Conservation (phyloP, 805 yeast species). For the Starmerella vitae region DNA sequence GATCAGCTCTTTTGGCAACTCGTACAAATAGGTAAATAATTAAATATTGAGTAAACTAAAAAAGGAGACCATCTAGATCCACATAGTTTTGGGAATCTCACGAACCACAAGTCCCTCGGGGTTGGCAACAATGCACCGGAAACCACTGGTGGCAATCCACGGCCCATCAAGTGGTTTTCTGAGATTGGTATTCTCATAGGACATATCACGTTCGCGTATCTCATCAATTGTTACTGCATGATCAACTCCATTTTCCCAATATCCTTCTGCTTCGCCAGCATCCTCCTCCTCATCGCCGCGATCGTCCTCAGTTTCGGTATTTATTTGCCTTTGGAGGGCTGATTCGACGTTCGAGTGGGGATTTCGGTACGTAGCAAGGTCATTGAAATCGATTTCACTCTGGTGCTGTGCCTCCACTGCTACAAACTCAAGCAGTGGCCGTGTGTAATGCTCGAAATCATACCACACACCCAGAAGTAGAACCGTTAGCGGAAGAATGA, state of each 20-base stretch:
- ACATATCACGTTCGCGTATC: constrained; percentile 53
- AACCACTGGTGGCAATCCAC: constrained; percentile 53
- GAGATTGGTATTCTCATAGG: constrained; percentile 66
- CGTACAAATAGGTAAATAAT: background rate
- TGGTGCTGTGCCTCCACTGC: constrained; percentile 59
- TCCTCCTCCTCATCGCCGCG: constrained; percentile 5
- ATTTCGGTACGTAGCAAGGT: constrained; percentile 7
- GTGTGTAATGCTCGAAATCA: constrained; percentile 68
- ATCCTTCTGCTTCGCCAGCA: background rate
- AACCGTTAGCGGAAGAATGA: constrained; percentile 63
- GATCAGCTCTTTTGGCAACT: constrained; percentile 6
- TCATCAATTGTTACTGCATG: constrained; percentile 51
- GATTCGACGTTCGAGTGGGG: background rate
- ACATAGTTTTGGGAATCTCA: constrained; percentile 30
- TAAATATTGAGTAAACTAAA: background rate
- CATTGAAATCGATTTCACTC: constrained; percentile 4
- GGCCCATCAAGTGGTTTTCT: constrained; percentile 70
- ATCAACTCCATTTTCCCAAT: constrained; percentile 1
- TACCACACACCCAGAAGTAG: constrained; percentile 52
- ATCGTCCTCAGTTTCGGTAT: background rate
- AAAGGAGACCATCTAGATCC: constrained; percentile 28
- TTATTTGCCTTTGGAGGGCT: no score
- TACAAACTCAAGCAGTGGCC: constrained; percentile 71
- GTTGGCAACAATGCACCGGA: constrained; percentile 38
- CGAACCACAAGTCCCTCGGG: constrained; percentile 29